Percentiles rank a stretch among this genome's conserved stretches.
Evolutionary conservation across 805 yeast genomes (phyloP).

Genomic region (Ogataea methylovora): DNA sequence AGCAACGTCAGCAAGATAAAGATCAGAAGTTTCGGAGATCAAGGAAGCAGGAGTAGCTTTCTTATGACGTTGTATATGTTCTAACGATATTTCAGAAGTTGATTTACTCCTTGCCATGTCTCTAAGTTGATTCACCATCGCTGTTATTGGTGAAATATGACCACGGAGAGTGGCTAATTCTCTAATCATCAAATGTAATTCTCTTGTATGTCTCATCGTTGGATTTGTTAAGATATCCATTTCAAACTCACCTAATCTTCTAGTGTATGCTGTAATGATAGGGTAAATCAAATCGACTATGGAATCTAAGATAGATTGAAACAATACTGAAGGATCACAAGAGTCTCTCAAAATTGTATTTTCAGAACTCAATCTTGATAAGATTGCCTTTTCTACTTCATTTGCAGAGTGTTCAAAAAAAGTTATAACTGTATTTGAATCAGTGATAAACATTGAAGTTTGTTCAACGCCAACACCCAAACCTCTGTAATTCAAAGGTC

Average conservation of each 20-base stretch:
- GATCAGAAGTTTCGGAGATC: constrained; percentile 34
- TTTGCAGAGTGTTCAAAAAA: constrained; percentile 52
- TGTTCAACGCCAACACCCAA: constrained; percentile 48
- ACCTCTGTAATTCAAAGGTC: constrained; percentile 37
- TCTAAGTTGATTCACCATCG: constrained; percentile 37
- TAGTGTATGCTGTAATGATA: constrained; percentile 43
- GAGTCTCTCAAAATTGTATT: constrained; percentile 43
- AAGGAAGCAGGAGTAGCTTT: constrained; percentile 5
- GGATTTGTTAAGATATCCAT: constrained; percentile 44
- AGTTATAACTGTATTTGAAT: constrained; percentile 40
- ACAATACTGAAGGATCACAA: constrained; percentile 42
- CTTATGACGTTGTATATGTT: constrained; percentile 2
- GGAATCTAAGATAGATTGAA: constrained; percentile 49
- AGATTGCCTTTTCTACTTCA: constrained; percentile 44
- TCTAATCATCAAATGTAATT: constrained; percentile 44
- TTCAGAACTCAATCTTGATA: constrained; percentile 36
- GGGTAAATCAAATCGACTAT: constrained; percentile 48
- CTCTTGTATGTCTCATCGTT: constrained; percentile 41
- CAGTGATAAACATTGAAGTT: constrained; percentile 40
- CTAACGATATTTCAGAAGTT: neutral
- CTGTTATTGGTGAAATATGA: constrained; percentile 38
- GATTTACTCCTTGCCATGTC: constrained; percentile 28
- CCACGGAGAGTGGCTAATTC: constrained; percentile 43
- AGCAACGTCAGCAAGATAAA: constrained; percentile 47
- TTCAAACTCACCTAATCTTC: constrained; percentile 41